Base-by-base conservation (phyloP, 495 filamentous ascomycete species). In the Trichoderma reesei region DNA sequence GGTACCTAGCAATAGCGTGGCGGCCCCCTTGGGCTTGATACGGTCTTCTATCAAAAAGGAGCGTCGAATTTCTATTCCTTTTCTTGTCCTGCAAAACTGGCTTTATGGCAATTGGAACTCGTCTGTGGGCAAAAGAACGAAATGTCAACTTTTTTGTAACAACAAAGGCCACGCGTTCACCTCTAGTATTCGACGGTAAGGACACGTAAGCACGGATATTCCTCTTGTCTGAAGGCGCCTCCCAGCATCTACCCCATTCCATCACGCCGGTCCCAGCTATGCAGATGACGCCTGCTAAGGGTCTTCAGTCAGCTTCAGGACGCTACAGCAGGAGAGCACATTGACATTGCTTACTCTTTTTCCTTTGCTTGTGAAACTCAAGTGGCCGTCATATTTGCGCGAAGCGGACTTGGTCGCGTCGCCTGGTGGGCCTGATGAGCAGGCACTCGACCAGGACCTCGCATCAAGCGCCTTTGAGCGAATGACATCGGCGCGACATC, bases 331-430 rank as follows among this genome's bases (percentile, higher is more conserved):
- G 31, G n/a, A 18, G 31, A 20, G n/a, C 3, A 11, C 3, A 56
- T 14, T 18, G 31, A 5, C 18, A 33, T 31, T 4, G 31, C 51
- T 11, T 56, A 56, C 51, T 14, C 51, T 56, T 8, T 56, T 66
- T 67, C 62, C 56, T 64, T 66, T 64, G 65, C 67, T 65, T 61
- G 38, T 68, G 63, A 48, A 76, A 80, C 76, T 82, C 77, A 83
- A 83, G 73, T 75, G 74, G 78, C 75, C 77, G 74, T 81, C 80
- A 79, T 82, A 73, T 82, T 76, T 75, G 79, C 79, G 75, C 81
- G 80, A 74, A 85, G 81, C 76, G 82, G 82, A 72, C 80, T 83
- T 59, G 82, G 82, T 70, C 77, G 78, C 65, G 75, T 70, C 69
- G 80, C 78, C 69, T 75, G 70, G 69, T 72, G 70, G 60, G 66